phyloP scores from a whole-genome alignment of 495 filamentous ascomycete species.

The Penicillium diatomitis region DNA sequence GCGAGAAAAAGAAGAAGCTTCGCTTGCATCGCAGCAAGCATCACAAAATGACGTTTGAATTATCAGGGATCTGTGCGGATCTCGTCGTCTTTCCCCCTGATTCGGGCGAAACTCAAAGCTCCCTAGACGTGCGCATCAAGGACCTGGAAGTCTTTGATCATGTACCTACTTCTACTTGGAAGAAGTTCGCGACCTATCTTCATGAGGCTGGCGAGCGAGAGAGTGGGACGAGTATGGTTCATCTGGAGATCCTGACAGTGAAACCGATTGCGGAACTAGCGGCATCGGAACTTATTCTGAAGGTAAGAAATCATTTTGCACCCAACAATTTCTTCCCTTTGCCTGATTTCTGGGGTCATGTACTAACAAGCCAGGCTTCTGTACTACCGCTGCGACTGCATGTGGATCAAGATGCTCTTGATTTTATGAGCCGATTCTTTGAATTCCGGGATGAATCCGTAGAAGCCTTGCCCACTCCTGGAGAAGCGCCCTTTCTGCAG shows the following conservation, averaged over 20 bases:
- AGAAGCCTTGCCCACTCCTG: conserved; percentile 39
- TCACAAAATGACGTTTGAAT: conserved; percentile 93
- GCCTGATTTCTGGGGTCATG: too few relatives aligned
- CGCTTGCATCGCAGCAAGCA: conserved; percentile 76
- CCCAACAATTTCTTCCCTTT: too few relatives aligned
- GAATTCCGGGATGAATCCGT: conserved; percentile 82
- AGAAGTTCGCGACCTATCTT: conserved; percentile 93
- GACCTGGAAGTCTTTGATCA: conserved; percentile 92
- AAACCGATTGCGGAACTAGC: conserved; percentile 73
- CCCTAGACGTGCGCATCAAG: conserved; percentile 69
- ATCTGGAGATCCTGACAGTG: conserved; percentile 80
- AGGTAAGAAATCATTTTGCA: conserved; percentile 33
- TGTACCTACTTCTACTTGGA: conserved; percentile 93
- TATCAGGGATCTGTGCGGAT: conserved; percentile 78
- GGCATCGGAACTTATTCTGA: conserved; percentile 84
- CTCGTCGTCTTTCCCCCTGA: conserved; percentile 72
- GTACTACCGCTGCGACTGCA: conserved; percentile 84
- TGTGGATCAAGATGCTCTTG: conserved; percentile 95
- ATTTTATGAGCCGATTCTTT: conserved; percentile 96
- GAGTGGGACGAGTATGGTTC: conserved; percentile 77
- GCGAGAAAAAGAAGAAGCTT: conserved; percentile 50
- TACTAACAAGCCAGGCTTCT: conserved; percentile 42
- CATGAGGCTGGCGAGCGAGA: conserved; percentile 77
- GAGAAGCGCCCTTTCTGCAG: conserved; percentile 82
- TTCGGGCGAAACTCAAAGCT: conserved; percentile 72